Conservation (phyloP, 495 filamentous ascomycete genomes). For the Xylaria scruposa region DNA sequence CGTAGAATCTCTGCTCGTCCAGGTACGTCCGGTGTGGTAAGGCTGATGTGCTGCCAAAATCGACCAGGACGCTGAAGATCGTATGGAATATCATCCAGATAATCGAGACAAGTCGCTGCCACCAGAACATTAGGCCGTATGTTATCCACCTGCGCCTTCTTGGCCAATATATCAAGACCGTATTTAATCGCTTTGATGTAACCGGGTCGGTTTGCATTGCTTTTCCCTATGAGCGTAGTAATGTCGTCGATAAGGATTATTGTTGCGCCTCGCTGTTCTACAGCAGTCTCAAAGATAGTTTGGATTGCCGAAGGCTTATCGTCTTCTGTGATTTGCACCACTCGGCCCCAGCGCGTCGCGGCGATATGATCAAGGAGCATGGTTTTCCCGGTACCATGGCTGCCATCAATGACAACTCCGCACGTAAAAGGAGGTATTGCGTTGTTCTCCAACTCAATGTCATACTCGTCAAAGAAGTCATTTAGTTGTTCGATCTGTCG, state of each 20-base stretch:
- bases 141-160: constrained; percentile 42
- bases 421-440: constrained; percentile 48
- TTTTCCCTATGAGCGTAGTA: constrained; percentile 74
- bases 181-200: constrained; percentile 59
- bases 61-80: constrained; percentile 70
- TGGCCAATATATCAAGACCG: constrained; percentile 57
- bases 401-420: constrained; percentile 78
- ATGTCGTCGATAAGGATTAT: constrained; percentile 84
- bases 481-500: constrained; percentile 71
- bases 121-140: constrained; percentile 61
- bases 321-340: constrained; percentile 63
- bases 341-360: constrained; percentile 70
- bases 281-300: constrained; percentile 74
- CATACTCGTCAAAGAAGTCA: constrained; percentile 66
- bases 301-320: constrained; percentile 67
- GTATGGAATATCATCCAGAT: constrained; percentile 76
- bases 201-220: constrained; percentile 53
- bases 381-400: constrained; percentile 83
- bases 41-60: constrained; percentile 74
- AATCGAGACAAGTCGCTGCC: constrained; percentile 75
- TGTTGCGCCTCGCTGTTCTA: constrained; percentile 70
- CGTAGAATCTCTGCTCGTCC: constrained; percentile 79
- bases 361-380: constrained; percentile 71
- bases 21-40: constrained; percentile 76
- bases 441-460: constrained; percentile 43